Evolutionary conservation across 2,329 filamentous ascomycete genomes (phyloP).

Genomic region (Trichoderma sp.): DNA sequence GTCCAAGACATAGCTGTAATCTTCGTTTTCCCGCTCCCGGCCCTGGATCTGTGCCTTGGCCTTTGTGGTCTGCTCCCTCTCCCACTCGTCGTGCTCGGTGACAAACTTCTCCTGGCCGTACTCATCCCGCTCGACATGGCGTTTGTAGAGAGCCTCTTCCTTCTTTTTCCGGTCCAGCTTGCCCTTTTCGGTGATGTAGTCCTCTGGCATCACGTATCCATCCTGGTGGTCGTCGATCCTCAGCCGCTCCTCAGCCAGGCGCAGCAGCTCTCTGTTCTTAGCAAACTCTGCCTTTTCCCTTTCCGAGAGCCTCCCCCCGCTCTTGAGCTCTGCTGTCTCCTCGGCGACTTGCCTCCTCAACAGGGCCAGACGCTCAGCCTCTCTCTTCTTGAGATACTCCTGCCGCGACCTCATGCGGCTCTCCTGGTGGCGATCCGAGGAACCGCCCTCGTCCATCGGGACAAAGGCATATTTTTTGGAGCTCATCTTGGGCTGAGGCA

Average conservation of each 20-base stretch:
- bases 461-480: conserved; percentile 64
- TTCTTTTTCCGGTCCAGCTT: conserved; percentile 86
- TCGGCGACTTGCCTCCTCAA: conserved; percentile 86
- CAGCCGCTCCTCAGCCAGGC: conserved; percentile 78
- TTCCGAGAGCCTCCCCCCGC: conserved; percentile 70
- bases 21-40: conserved; percentile 70
- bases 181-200: conserved; percentile 91
- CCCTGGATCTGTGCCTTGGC: conserved; percentile 81
- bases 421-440: conserved; percentile 29
- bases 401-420: conserved; percentile 77
- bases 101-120: conserved; percentile 84
- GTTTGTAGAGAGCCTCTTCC: conserved; percentile 82
- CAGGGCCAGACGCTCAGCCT: conserved; percentile 80
- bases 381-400: conserved; percentile 90
- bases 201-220: conserved; percentile 89
- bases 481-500: conserved; percentile 37
- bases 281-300: conserved; percentile 84
- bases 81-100: conserved; percentile 95
- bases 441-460: conserved; percentile 63
- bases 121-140: conserved; percentile 84
- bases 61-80: conserved; percentile 81
- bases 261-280: conserved; percentile 77
- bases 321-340: conserved; percentile 75
- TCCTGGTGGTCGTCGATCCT: conserved; percentile 88
- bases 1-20: conserved; percentile 93